phyloP scores from a whole-genome alignment of 768 basidiomycete species.

The Mycena rebaudengoi region DNA sequence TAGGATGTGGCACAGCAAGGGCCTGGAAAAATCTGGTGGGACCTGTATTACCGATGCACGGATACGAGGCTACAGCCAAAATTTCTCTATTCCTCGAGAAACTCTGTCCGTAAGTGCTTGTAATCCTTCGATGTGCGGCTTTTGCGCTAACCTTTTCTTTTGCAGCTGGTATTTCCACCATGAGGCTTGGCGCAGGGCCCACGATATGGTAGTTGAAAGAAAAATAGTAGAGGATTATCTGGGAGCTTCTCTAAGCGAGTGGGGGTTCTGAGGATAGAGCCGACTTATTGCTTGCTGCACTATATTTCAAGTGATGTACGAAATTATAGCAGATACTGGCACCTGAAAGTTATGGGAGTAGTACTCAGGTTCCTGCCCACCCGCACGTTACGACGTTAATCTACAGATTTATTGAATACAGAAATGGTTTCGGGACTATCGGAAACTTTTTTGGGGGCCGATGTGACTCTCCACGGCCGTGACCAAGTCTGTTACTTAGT shows the following conservation, averaged over 20 bases:
- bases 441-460: too few relatives aligned
- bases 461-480: too few relatives aligned
- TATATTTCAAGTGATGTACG: too few relatives aligned
- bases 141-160: neutral
- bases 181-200: conserved; percentile 11
- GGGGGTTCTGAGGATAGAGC: conserved; percentile 4
- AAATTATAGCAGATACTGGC: too few relatives aligned
- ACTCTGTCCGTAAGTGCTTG: conserved; percentile 13
- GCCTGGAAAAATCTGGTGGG: conserved; percentile 11
- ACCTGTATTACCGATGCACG: neutral
- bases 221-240: neutral
- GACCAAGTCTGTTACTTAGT: too few relatives aligned
- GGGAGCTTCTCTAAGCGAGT: neutral
- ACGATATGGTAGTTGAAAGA: conserved; percentile 14
- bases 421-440: too few relatives aligned
- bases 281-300: neutral
- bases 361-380: too few relatives aligned
- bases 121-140: neutral
- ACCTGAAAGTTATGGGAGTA: too few relatives aligned
- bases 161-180: conserved; percentile 23
- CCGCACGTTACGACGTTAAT: too few relatives aligned
- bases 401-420: too few relatives aligned
- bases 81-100: conserved; percentile 10
- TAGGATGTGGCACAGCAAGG: conserved; percentile 11
- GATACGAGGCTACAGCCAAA: conserved; percentile 12